phyloP scores from a whole-genome alignment of 2,329 filamentous ascomycete genomes.

The Orbilia oligospora region DNA sequence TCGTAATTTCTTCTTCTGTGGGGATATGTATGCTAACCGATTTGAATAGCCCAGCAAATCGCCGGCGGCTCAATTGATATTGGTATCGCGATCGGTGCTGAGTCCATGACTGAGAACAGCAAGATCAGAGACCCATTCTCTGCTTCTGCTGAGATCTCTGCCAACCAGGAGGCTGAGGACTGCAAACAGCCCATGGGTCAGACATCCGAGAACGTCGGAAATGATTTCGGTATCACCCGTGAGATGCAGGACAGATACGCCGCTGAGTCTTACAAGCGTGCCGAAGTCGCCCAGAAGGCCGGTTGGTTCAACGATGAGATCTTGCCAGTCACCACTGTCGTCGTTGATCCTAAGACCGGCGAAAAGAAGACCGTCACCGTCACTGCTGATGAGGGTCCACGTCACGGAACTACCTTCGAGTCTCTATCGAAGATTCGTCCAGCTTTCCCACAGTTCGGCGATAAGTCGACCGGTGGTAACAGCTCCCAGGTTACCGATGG shows the following conservation, averaged over 20 bases:
- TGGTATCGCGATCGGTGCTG: slow-evolving; percentile 88
- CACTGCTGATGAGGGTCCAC: slow-evolving; percentile 89
- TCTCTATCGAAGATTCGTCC: slow-evolving; percentile 84
- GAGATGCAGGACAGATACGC: slow-evolving; percentile 87
- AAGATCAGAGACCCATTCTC: slow-evolving; percentile 77
- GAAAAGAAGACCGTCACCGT: slow-evolving; percentile 83
- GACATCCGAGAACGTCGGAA: slow-evolving; percentile 95
- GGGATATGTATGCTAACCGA: slow-evolving; percentile 2
- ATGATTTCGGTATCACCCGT: slow-evolving; percentile 87
- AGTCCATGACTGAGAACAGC: slow-evolving; percentile 84
- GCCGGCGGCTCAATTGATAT: slow-evolving; percentile 83
- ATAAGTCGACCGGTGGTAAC: slow-evolving; percentile 90
- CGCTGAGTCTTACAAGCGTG: slow-evolving; percentile 86
- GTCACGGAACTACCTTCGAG: slow-evolving; percentile 90
- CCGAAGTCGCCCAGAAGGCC: slow-evolving; percentile 89
- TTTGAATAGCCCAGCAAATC: slow-evolving; percentile 78
- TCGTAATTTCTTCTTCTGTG: not conserved
- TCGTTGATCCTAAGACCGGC: slow-evolving; percentile 87
- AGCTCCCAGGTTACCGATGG: slow-evolving; percentile 96
- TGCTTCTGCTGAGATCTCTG: slow-evolving; percentile 82
- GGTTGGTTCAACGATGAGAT: slow-evolving; percentile 97
- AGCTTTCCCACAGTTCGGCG: slow-evolving; percentile 91
- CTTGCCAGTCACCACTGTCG: slow-evolving; percentile 82
- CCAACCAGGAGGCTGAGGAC: slow-evolving; percentile 81
- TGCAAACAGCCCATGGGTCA: slow-evolving; percentile 98